Conservation (phyloP, 2,329 filamentous ascomycete genomes). For the Dothiorella sarmentorum region DNA sequence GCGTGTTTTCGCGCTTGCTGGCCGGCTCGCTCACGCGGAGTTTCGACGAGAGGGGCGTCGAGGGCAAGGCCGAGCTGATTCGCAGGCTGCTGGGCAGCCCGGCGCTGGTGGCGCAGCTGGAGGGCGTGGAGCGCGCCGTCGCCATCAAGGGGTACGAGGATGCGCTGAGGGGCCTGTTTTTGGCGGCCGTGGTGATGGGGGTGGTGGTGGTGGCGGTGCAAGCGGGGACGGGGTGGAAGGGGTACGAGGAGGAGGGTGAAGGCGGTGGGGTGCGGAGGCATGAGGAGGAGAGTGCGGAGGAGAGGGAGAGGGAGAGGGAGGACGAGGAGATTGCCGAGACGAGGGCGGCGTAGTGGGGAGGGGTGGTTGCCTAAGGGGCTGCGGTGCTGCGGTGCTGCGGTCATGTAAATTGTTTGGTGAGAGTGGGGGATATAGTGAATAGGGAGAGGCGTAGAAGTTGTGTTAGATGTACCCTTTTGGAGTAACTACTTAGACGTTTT, state of each 20-base stretch:
- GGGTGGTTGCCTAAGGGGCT: not conserved
- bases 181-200: conserved; percentile 50
- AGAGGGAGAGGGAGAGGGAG: conserved; percentile 8
- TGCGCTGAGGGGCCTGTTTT: conserved; percentile 52
- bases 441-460: too few relatives aligned
- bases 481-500: too few relatives aligned
- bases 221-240: conserved; percentile 57
- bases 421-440: not conserved
- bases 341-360: not conserved
- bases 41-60: conserved; percentile 49
- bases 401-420: not conserved
- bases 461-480: too few relatives aligned
- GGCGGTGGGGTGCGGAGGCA: conserved; percentile 50
- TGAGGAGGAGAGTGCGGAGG: conserved; percentile 27
- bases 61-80: conserved; percentile 43
- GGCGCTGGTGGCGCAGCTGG: conserved; percentile 49
- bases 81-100: conserved; percentile 58
- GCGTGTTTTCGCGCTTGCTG: conserved; percentile 65
- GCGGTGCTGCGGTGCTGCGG: not conserved
- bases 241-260: conserved; percentile 29
- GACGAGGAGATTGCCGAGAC: conserved; percentile 16
- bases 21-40: conserved; percentile 53
- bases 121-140: conserved; percentile 49
- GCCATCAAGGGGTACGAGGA: conserved; percentile 54
- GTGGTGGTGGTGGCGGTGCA: conserved; percentile 51